Evolutionary conservation across 768 basidiomycete genomes (phyloP).

Genomic region (Saitozyma podzolica): DNA sequence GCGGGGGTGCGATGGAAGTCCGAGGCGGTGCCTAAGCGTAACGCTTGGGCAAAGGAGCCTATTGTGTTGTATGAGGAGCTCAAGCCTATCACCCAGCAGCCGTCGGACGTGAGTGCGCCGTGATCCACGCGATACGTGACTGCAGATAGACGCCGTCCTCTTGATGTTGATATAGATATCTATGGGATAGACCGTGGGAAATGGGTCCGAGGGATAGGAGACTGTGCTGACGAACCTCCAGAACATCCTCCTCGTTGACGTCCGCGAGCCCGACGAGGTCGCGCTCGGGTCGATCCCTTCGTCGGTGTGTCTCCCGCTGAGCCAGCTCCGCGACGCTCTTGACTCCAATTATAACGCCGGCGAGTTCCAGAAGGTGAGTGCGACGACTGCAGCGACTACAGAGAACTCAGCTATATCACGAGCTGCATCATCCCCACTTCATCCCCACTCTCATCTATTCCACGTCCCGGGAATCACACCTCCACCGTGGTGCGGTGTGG

Average conservation of each 20-base stretch:
- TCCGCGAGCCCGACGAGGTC: constrained; percentile 90
- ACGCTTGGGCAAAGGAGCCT: constrained; percentile 65
- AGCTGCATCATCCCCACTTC: too few species aligned
- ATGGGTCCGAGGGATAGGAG: too few species aligned
- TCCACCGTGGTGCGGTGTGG: too few species aligned
- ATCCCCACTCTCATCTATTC: too few species aligned
- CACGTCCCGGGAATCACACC: too few species aligned
- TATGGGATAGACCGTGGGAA: too few species aligned
- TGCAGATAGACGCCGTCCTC: too few species aligned
- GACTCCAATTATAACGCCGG: constrained; percentile 55
- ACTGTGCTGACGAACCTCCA: constrained; percentile 8
- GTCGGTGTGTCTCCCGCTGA: constrained; percentile 83
- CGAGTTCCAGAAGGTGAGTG: constrained; percentile 47
- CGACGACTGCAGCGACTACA: too few species aligned
- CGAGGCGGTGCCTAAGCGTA: background rate
- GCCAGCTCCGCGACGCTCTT: constrained; percentile 69
- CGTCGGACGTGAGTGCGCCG: constrained; percentile 57
- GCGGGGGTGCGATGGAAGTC: background rate
- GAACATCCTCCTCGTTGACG: constrained; percentile 55
- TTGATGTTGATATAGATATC: too few species aligned
- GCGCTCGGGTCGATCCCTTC: constrained; percentile 90
- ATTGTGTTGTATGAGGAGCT: constrained; percentile 76
- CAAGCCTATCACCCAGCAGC: constrained; percentile 74
- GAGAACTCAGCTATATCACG: too few species aligned
- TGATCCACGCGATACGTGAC: too few species aligned